These are phyloP conservation scores for Harringtonia lauricola DNA, from an alignment of 2,329 filamentous ascomycete species.

Conservation along the genomic window DNA sequence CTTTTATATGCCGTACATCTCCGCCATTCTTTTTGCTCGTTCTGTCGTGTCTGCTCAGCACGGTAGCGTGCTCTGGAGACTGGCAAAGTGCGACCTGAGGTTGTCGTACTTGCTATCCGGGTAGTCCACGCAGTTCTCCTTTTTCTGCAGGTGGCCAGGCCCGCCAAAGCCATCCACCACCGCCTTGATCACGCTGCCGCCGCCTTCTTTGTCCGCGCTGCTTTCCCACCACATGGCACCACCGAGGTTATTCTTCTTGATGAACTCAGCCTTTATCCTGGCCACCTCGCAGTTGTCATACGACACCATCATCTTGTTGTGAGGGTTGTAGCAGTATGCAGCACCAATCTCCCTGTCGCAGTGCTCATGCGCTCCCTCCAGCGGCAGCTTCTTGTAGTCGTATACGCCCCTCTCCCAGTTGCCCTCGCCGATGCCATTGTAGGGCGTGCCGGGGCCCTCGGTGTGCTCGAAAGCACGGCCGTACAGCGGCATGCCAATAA, in stretches of 20 bases:
- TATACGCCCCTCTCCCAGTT: constrained; percentile 78
- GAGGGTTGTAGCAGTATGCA: constrained; percentile 65
- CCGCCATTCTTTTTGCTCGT: no score
- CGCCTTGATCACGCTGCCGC: constrained; percentile 56
- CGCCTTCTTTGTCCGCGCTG: constrained; percentile 59
- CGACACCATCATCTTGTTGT: constrained; percentile 55
- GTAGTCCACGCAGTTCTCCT: constrained; percentile 50
- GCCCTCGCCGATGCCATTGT: constrained; percentile 62
- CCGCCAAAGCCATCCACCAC: constrained; percentile 52
- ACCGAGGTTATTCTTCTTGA: constrained; percentile 56
- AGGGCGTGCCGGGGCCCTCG: constrained; percentile 59
- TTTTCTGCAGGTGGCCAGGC: constrained; percentile 32
- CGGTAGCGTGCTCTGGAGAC: no score
- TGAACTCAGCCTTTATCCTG: constrained; percentile 58
- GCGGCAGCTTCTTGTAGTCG: constrained; percentile 80
- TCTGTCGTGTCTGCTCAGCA: no score
- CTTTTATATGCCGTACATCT: no score
- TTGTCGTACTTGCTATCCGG: constrained; percentile 63
- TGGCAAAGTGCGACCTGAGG: constrained; percentile 43
- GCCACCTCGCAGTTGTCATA: constrained; percentile 67
- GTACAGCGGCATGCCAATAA: constrained; percentile 87
- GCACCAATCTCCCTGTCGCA: constrained; percentile 55
- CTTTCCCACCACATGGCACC: constrained; percentile 99
- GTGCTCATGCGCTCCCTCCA: constrained; percentile 51
- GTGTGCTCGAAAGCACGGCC: constrained; percentile 77